Percentiles rank a stretch among this genome's conserved stretches.
Conservation (phyloP, 140 eudicot species). For the Senecio squalidus region DNA sequence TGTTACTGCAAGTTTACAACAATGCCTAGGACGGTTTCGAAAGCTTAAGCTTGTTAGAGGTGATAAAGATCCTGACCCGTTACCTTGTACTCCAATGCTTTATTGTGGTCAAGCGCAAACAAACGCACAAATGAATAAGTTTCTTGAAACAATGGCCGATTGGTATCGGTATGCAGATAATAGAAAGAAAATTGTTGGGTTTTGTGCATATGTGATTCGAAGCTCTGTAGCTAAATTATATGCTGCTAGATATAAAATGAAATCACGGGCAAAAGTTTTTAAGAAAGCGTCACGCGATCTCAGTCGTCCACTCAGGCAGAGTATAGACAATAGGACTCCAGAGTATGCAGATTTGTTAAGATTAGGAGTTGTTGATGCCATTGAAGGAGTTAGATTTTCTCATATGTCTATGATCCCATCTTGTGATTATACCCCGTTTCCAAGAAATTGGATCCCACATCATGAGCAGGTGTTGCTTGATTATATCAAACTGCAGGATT, state of each 20-base stretch:
- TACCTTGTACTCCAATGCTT: conserved; percentile 91
- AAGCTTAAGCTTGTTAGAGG: conserved; percentile 71
- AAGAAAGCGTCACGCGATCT: conserved; percentile 78
- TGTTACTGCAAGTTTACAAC: conserved; percentile 84
- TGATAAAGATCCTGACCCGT: conserved; percentile 91
- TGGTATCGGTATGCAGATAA: conserved; percentile 95
- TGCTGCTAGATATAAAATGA: conserved; percentile 88
- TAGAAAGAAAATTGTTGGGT: conserved; percentile 79
- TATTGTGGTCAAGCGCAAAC: conserved; percentile 97
- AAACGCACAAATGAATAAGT: conserved; percentile 89
- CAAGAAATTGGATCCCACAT: conserved; percentile 77
- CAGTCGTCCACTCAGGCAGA: conserved; percentile 66
- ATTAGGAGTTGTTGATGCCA: conserved; percentile 76
- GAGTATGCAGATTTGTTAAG: conserved; percentile 77
- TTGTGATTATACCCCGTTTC: conserved; percentile 85
- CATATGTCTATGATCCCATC: conserved; percentile 77
- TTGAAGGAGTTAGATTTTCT: conserved; percentile 85
- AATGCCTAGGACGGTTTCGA: conserved; percentile 75
- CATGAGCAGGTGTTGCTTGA: conserved; percentile 75
- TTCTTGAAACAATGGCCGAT: conserved; percentile 94
- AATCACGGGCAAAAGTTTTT: conserved; percentile 87
- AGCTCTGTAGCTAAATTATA: conserved; percentile 82
- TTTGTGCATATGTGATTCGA: conserved; percentile 80
- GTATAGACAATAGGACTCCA: conserved; percentile 47
- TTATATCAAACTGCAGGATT: conserved; percentile 70